Percentiles rank a stretch among this genome's conserved stretches.
These are phyloP conservation scores for Helianthus tuberosus DNA, from an alignment of 129 eudicot species.

Conservation along the genomic window DNA sequence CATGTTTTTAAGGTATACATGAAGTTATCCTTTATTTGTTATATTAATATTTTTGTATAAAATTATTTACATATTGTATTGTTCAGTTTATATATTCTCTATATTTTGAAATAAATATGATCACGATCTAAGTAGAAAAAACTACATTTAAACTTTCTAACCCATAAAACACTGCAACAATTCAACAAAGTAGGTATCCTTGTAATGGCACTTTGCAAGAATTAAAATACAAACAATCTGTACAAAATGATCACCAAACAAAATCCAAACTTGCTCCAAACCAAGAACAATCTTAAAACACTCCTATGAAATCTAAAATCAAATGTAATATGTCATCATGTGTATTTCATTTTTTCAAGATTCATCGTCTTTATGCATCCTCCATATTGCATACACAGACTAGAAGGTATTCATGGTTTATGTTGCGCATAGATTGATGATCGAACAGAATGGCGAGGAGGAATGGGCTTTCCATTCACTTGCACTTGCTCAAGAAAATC, in stretches of 20 bases:
- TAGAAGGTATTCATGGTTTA: slow-evolving; percentile 49
- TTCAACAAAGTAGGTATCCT: neutral
- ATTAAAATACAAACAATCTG: slow-evolving; percentile 5
- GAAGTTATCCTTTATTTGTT: too few relatives aligned
- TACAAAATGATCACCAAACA: slow-evolving; percentile 18
- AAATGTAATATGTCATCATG: slow-evolving; percentile 1
- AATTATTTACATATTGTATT: too few relatives aligned
- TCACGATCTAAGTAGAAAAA: too few relatives aligned
- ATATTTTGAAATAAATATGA: too few relatives aligned
- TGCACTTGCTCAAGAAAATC: slow-evolving; percentile 85
- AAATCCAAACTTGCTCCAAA: slow-evolving; percentile 10
- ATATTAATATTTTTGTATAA: too few relatives aligned
- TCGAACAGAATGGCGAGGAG: slow-evolving; percentile 52
- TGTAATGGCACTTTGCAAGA: slow-evolving; percentile 2
- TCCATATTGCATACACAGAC: slow-evolving; percentile 9
- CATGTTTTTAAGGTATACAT: too few relatives aligned
- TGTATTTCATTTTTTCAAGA: slow-evolving; percentile 12
- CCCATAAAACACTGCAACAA: slow-evolving; percentile 9
- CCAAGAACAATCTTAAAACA: slow-evolving; percentile 12
- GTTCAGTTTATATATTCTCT: too few relatives aligned
- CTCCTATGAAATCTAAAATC: slow-evolving; percentile 11
- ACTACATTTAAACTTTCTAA: neutral
- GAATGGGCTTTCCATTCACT: slow-evolving; percentile 74
- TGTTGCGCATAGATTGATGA: slow-evolving; percentile 77
- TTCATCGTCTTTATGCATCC: slow-evolving; percentile 2